Percentiles rank a stretch among this genome's conserved stretches.
phyloP scores from a whole-genome alignment of 192 early-diverging fungal genomes.

The Podila epigama region DNA sequence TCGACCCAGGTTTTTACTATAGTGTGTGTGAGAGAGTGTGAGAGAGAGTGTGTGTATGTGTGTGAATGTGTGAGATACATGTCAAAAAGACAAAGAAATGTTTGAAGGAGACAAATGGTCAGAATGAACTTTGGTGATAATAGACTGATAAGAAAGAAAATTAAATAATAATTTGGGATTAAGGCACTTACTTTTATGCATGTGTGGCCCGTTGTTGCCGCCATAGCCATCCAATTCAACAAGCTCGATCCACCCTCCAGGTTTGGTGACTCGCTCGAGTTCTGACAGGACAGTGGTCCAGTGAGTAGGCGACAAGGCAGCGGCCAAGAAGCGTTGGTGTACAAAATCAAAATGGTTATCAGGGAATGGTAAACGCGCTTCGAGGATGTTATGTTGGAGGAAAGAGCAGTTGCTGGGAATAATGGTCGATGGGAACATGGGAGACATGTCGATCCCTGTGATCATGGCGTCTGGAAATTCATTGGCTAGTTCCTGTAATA shows the following conservation, averaged over 20 bases:
- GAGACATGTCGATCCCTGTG: conserved; percentile 55
- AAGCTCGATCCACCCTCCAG: conserved; percentile 48
- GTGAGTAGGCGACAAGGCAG: conserved; percentile 22
- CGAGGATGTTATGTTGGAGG: conserved; percentile 21
- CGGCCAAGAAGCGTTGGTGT: conserved; percentile 27
- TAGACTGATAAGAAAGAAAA: neutral
- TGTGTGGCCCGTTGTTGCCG: conserved; percentile 30
- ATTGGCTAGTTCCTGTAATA: conserved; percentile 53
- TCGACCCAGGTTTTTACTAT: neutral
- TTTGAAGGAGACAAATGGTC: no score
- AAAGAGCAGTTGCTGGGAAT: conserved; percentile 46
- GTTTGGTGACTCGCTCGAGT: conserved; percentile 32
- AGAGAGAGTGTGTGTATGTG: neutral
- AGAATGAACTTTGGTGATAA: neutral
- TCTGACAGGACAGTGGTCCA: conserved; percentile 29
- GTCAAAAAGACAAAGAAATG: no score
- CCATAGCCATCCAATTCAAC: conserved; percentile 28
- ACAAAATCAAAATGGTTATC: conserved; percentile 54
- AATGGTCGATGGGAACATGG: conserved; percentile 39
- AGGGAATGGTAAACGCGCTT: conserved; percentile 26
- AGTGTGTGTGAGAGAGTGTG: neutral
- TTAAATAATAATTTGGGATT: neutral
- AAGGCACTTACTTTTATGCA: conserved; percentile 12
- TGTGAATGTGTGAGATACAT: no score
- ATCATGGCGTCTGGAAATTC: conserved; percentile 52